Conservation (phyloP, 371 early-diverging fungal species). For the Actinomucor elegans region DNA sequence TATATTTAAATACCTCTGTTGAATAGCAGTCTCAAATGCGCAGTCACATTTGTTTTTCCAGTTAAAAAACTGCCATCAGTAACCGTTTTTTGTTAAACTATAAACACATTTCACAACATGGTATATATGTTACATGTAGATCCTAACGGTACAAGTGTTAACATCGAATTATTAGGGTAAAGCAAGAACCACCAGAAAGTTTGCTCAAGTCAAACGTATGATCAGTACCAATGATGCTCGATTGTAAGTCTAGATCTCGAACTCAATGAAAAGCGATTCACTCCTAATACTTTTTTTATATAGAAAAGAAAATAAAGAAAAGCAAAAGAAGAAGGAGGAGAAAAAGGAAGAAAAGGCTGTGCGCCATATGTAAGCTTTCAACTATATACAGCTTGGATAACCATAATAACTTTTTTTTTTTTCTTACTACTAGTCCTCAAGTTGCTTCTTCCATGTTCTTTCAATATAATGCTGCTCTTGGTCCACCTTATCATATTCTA, state of each 20-base stretch:
- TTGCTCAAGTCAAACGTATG: constrained; percentile 91
- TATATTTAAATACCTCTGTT: too few species aligned
- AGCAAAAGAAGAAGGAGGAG: constrained; percentile 70
- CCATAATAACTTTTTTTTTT: neutral
- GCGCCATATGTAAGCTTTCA: constrained; percentile 73
- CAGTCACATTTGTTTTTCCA: too few species aligned
- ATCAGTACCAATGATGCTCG: constrained; percentile 87
- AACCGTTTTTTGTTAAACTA: too few species aligned
- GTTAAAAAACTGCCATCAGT: too few species aligned
- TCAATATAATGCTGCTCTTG: constrained; percentile 94
- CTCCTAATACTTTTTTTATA: neutral
- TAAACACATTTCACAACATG: neutral
- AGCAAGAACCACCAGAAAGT: constrained; percentile 90
- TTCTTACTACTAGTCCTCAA: constrained; percentile 81
- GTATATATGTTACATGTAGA: neutral
- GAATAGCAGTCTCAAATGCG: too few species aligned
- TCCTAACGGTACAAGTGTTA: neutral
- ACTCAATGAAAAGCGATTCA: neutral
- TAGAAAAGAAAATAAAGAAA: constrained; percentile 80
- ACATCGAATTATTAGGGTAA: constrained; percentile 66
- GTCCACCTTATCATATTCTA: constrained; percentile 98
- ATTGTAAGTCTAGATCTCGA: constrained; percentile 53
- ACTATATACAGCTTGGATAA: neutral
- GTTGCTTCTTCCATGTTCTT: constrained; percentile 96
- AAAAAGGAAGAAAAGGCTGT: constrained; percentile 71